phyloP scores from a whole-genome alignment of 1,139 yeast genomes.

The Pichia inconspicua region DNA sequence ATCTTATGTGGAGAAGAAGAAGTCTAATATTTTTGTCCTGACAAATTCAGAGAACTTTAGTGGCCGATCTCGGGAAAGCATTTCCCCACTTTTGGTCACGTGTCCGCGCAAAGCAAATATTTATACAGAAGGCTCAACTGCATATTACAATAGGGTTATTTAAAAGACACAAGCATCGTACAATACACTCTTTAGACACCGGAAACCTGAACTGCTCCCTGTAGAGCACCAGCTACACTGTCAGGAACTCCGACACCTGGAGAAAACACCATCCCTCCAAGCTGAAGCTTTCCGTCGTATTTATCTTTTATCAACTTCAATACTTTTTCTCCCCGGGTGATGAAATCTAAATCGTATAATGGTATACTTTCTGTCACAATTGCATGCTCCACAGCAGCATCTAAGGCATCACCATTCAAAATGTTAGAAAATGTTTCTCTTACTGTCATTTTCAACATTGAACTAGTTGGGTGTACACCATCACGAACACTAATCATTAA shows the following conservation, averaged over 20 bases:
- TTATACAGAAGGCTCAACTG: no score
- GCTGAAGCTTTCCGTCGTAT: constrained; percentile 32
- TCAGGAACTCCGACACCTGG: constrained; percentile 88
- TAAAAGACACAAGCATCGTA: not conserved
- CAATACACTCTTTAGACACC: not conserved
- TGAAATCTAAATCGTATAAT: constrained; percentile 1
- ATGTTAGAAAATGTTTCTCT: not conserved
- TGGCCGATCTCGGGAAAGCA: not conserved
- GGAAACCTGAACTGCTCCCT: constrained; percentile 35
- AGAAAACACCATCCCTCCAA: constrained; percentile 81
- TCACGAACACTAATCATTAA: not conserved
- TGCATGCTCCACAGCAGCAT: not conserved
- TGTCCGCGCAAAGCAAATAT: no score
- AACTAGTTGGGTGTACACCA: not conserved
- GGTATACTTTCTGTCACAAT: not conserved
- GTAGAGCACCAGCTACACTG: constrained; percentile 59
- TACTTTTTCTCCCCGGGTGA: not conserved
- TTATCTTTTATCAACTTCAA: not conserved
- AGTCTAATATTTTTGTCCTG: not conserved
- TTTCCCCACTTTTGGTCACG: not conserved
- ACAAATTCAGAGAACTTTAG: not conserved
- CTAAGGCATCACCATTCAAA: not conserved
- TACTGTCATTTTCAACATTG: not conserved
- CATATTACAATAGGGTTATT: no score
- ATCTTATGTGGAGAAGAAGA: not conserved